Conservation (phyloP, 768 basidiomycete genomes). For the Boletales sp. region DNA sequence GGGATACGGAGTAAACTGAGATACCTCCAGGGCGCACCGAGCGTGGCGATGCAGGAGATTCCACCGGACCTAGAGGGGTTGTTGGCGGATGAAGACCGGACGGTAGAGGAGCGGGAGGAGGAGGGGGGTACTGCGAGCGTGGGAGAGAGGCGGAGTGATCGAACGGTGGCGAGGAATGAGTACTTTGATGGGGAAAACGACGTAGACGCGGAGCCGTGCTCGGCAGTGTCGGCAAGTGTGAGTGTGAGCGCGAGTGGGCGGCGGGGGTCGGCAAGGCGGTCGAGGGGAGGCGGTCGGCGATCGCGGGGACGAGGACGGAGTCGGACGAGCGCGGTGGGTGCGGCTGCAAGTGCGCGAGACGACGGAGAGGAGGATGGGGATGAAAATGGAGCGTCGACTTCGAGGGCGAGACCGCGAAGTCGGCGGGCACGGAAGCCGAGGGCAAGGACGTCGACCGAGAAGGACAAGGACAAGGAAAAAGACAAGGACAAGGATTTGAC, state of each 20-base stretch:
- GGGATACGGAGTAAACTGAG: slow-evolving; percentile 84
- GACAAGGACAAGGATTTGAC: slow-evolving; percentile 28
- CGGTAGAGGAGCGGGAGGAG: slow-evolving; percentile 66
- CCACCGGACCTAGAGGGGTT: slow-evolving; percentile 86
- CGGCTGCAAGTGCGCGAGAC: too few relatives aligned
- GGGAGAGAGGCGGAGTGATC: slow-evolving; percentile 51
- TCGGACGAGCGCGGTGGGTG: slow-evolving; percentile 27
- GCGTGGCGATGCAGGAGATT: slow-evolving; percentile 93
- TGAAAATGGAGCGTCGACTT: slow-evolving; percentile 22
- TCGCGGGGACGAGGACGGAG: slow-evolving; percentile 31
- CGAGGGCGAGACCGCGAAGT: slow-evolving; percentile 34
- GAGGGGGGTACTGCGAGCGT: slow-evolving; percentile 55
- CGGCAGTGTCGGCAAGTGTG: too few relatives aligned
- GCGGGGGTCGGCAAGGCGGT: slow-evolving; percentile 10
- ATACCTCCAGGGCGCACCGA: slow-evolving; percentile 94
- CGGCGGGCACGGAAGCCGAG: slow-evolving; percentile 25
- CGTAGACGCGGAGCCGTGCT: slow-evolving; percentile 47
- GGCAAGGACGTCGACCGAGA: slow-evolving; percentile 16
- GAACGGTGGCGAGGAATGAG: slow-evolving; percentile 57
- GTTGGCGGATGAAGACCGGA: slow-evolving; percentile 68
- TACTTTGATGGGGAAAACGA: slow-evolving; percentile 74
- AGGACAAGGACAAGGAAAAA: slow-evolving; percentile 24
- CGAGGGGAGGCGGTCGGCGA: slow-evolving; percentile 25
- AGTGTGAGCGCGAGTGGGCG: slow-evolving; percentile 16
- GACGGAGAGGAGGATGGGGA: slow-evolving; percentile 37